Base-by-base conservation (phyloP, 768 basidiomycete species). In the Suillus subaureus region DNA sequence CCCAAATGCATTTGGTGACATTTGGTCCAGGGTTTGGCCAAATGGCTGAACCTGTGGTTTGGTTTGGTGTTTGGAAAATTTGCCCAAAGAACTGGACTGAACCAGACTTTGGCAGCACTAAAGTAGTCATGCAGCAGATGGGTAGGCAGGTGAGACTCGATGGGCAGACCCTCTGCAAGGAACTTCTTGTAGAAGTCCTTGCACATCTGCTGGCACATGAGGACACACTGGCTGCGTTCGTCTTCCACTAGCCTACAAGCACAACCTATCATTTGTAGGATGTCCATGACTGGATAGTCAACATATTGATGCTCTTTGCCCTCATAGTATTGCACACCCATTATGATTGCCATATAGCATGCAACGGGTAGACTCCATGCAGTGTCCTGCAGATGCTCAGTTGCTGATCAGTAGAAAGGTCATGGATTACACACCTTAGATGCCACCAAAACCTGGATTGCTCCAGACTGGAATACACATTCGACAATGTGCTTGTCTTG, bases 131-230 rank as follows among this genome's bases (percentile, higher is more conserved):
- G 97, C 2, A 99, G 80, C 65, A 92, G 80, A 74, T 95, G 91
- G 0, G 93, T 94, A 1, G 96, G 89, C 4, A 99, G 80, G 75
- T 97, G 95, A 0, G 94, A 96, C 76, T 99, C 97, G 69, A 99
- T 97, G 7, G 97, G 97, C 33, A 99, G 80, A n/a, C 97, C 97
- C 75, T 99, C 96, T 1, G 90, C 90, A 61, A 99, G 77, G 87
- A 99, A 99, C 78, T 98, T 99, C 81, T 96, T 97, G 85, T 96
- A 99, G 78, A 99, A 99, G 75, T 99, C 97, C 78, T 99, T 99
- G 42, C 96, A 86, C 0, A 94, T 97, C 77, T 97, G 94, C 71
- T 99, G 97, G 72, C 94, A 95, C 96, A 99, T 98, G 43, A 98
- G 81, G 4, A 99, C 91, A 72, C 97, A 99, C 15, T 94, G 91